These are phyloP conservation scores for Boeremia lycopersici DNA, from an alignment of 2,329 filamentous ascomycete genomes.

Conservation along the genomic window DNA sequence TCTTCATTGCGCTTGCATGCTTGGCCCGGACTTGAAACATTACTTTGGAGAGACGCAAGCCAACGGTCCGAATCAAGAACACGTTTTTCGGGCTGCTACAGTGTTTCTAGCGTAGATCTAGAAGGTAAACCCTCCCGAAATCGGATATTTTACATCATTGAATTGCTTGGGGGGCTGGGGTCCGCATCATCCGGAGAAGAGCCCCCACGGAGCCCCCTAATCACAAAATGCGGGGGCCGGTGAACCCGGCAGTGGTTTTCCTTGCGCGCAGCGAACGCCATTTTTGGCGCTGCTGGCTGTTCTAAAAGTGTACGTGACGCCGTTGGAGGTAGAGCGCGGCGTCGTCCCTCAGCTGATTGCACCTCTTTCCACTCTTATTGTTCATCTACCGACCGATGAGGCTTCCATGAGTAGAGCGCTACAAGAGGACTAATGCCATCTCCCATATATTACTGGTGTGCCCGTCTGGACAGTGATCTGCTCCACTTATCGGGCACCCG, in stretches of 20 bases:
- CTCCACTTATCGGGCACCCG: background rate
- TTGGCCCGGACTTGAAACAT: constrained; percentile 16
- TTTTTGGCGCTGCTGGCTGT: background rate
- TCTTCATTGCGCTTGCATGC: constrained; percentile 7
- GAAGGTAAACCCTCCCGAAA: background rate
- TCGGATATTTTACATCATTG: constrained; percentile 1
- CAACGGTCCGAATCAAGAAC: constrained; percentile 8
- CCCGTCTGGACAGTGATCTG: background rate
- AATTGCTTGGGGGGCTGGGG: constrained; percentile 4
- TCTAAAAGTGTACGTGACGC: no score
- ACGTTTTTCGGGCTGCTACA: constrained; percentile 7
- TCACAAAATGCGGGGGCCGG: constrained; percentile 1
- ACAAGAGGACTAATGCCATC: background rate
- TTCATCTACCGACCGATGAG: background rate
- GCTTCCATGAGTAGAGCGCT: background rate
- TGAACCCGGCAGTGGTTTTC: background rate
- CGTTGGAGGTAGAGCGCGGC: background rate
- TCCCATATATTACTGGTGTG: background rate
- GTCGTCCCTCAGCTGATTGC: background rate
- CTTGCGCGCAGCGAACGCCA: background rate
- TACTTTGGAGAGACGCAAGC: constrained; percentile 8
- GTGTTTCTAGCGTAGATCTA: constrained; percentile 3
- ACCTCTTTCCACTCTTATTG: background rate
- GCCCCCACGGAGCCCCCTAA: background rate
- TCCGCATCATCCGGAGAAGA: constrained; percentile 1